Conservation (phyloP, 2,329 filamentous ascomycete species). For the Lomentospora prolificans region DNA sequence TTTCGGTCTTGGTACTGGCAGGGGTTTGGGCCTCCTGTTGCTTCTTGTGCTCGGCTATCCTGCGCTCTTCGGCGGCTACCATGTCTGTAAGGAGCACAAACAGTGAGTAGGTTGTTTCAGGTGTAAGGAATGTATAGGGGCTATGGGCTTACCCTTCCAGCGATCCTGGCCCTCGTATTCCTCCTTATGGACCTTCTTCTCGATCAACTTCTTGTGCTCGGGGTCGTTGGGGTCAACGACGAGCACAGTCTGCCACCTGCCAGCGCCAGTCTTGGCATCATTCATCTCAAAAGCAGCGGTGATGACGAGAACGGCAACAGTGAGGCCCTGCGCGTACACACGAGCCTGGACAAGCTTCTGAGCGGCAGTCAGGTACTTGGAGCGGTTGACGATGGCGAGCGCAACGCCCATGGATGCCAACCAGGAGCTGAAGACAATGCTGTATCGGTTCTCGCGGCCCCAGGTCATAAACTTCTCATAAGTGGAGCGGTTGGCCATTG, state of each 20-base stretch:
- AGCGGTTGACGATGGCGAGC: constrained; percentile 66
- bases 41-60: constrained; percentile 33
- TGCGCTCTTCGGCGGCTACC: constrained; percentile 68
- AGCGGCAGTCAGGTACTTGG: constrained; percentile 59
- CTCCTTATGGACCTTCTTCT: constrained; percentile 83
- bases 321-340: constrained; percentile 87
- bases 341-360: constrained; percentile 93
- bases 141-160: constrained; percentile 62
- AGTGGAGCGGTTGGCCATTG: constrained; percentile 44
- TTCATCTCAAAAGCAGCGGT: constrained; percentile 71
- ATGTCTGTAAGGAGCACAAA: constrained; percentile 47
- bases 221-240: constrained; percentile 73
- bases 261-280: constrained; percentile 67
- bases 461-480: constrained; percentile 58
- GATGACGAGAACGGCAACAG: constrained; percentile 72
- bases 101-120: background rate
- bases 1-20: background rate
- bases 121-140: background rate
- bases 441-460: constrained; percentile 73
- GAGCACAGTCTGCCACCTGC: constrained; percentile 76
- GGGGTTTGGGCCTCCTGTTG: background rate
- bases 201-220: constrained; percentile 70
- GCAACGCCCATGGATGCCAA: constrained; percentile 68
- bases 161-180: constrained; percentile 82
- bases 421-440: constrained; percentile 76